These are phyloP conservation scores for Cubamyces lactineus DNA, from an alignment of 768 basidiomycete genomes.

Conservation along the genomic window DNA sequence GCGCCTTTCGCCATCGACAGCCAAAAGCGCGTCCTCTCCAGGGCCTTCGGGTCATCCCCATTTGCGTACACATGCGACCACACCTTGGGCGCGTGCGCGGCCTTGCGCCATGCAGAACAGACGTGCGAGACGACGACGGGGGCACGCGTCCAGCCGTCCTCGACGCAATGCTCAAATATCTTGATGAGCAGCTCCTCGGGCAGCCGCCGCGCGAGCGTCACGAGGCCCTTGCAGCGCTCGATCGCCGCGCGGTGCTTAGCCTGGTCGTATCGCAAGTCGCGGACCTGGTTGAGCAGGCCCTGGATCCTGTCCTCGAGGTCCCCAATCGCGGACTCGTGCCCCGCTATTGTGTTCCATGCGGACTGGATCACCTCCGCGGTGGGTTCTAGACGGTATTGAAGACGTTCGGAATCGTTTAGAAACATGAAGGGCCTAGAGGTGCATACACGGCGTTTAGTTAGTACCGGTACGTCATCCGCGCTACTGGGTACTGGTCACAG, in stretches of 20 bases:
- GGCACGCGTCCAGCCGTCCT: slow-evolving; percentile 54
- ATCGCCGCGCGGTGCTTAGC: slow-evolving; percentile 47
- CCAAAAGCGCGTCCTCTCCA: slow-evolving; percentile 51
- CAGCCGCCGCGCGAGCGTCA: slow-evolving; percentile 59
- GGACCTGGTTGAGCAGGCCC: slow-evolving; percentile 42
- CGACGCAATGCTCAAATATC: slow-evolving; percentile 56
- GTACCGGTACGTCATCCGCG: too few relatives aligned
- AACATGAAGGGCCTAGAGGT: neutral
- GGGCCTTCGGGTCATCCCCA: slow-evolving; percentile 46
- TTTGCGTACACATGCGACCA: slow-evolving; percentile 63
- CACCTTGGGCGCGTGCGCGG: slow-evolving; percentile 51
- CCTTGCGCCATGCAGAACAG: slow-evolving; percentile 61
- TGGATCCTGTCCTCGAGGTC: slow-evolving; percentile 49
- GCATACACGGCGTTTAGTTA: neutral
- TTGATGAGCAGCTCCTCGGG: slow-evolving; percentile 56
- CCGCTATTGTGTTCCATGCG: slow-evolving; percentile 28
- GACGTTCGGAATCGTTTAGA: slow-evolving; percentile 8
- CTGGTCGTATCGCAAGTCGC: slow-evolving; percentile 48
- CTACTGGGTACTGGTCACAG: too few relatives aligned
- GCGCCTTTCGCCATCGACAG: slow-evolving; percentile 49
- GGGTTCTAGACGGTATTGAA: slow-evolving; percentile 29
- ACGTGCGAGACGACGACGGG: slow-evolving; percentile 61
- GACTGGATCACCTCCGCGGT: slow-evolving; percentile 29
- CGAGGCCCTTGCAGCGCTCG: slow-evolving; percentile 46
- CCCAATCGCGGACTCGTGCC: slow-evolving; percentile 46